Percentiles rank a stretch among this genome's conserved stretches.
These are phyloP conservation scores for Astragalus glycyphyllos DNA, from an alignment of 306 rosid genomes.

Conservation along the genomic window DNA sequence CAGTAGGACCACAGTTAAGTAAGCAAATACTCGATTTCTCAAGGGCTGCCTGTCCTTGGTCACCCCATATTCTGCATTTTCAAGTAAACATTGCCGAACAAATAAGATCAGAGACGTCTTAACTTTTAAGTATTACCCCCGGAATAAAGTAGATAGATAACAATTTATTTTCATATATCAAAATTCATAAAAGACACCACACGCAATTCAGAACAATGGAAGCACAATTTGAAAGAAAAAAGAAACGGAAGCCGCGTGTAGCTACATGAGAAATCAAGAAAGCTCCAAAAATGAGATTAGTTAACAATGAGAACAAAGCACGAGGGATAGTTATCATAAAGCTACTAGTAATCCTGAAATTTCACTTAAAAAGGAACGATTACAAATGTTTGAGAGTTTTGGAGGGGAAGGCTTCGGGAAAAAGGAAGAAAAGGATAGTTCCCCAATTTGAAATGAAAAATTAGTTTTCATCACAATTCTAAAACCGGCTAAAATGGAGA, in stretches of 20 bases:
- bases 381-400: too few relatives aligned
- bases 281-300: not conserved
- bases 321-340: not conserved
- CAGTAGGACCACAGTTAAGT: slow-evolving; percentile 97
- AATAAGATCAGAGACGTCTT: slow-evolving; percentile 3
- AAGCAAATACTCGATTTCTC: slow-evolving; percentile 87
- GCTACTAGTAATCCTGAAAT: not conserved
- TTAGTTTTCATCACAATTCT: too few relatives aligned
- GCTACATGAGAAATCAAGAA: not conserved
- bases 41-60: slow-evolving; percentile 80
- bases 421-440: too few relatives aligned
- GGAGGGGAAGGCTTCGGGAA: too few relatives aligned
- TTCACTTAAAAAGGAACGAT: not conserved
- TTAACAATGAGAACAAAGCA: not conserved
- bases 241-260: not conserved
- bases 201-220: not conserved
- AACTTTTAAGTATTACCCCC: not conserved
- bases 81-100: slow-evolving; percentile 21
- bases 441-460: too few relatives aligned
- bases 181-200: not conserved
- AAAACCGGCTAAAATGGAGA: too few relatives aligned
- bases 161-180: not conserved
- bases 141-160: not conserved
- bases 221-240: not conserved
- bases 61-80: slow-evolving; percentile 83